phyloP scores from a whole-genome alignment of 1,284 basidiomycete species.

The Ganoderma multipileum region DNA sequence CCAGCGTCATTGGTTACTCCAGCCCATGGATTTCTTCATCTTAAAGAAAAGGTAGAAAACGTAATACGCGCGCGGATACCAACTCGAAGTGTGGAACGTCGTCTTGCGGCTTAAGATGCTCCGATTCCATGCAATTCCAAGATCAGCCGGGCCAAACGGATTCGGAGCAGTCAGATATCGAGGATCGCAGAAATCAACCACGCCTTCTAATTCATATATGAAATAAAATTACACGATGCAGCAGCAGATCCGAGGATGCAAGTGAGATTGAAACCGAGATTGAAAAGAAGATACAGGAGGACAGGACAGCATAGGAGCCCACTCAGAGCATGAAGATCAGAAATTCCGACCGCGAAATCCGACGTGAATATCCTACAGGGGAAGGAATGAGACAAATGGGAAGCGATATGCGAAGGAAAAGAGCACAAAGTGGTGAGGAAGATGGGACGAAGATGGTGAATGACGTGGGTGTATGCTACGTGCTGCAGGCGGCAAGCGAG shows the following conservation, averaged over 20 bases:
- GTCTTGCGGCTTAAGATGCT: too few species aligned
- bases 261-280: slow-evolving; percentile 2
- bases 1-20: too few species aligned
- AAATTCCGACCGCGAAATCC: background rate
- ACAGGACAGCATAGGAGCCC: background rate
- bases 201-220: slow-evolving; percentile 27
- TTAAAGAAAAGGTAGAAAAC: too few species aligned
- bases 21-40: too few species aligned
- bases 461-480: slow-evolving; percentile 11
- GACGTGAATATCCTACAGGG: background rate
- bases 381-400: background rate
- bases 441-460: background rate
- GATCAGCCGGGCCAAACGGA: background rate
- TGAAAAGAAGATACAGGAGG: background rate
- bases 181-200: background rate
- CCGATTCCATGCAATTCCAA: background rate
- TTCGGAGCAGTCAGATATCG: background rate
- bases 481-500: background rate
- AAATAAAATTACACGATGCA: slow-evolving; percentile 29
- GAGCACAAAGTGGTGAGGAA: background rate
- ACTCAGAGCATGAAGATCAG: slow-evolving; percentile 1
- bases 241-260: slow-evolving; percentile 12
- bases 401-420: background rate
- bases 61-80: too few species aligned
- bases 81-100: too few species aligned